Conservation (phyloP, 169 alveolate genomes). For the Prorocentrum cordatum region DNA sequence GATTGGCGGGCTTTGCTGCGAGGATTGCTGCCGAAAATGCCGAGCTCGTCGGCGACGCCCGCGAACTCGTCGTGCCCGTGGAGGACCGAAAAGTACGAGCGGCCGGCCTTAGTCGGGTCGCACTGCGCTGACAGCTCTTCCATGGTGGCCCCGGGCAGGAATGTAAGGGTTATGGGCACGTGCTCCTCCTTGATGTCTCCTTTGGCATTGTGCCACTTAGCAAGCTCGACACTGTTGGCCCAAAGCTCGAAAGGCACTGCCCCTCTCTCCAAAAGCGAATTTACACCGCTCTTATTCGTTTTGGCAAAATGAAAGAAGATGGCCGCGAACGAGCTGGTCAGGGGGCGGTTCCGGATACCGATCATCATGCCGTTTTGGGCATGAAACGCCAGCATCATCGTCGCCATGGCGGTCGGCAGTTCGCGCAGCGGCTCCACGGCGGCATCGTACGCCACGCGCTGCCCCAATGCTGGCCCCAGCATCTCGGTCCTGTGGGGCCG, state of each 20-base stretch:
- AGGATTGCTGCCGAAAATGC: not conserved
- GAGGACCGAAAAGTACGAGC: not conserved
- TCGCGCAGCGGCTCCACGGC: no score
- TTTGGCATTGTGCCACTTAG: not conserved
- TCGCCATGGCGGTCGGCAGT: no score
- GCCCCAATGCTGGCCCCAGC: no score
- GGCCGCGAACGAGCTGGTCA: not conserved
- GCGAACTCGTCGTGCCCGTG: conserved; percentile 10
- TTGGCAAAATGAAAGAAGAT: not conserved
- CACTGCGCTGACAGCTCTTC: conserved; percentile 1
- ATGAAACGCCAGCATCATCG: no score
- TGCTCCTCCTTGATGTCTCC: not conserved
- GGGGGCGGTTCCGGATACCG: no score
- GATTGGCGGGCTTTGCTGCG: not conserved
- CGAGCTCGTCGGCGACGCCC: not conserved
- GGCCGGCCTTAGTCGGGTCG: not conserved
- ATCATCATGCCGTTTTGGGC: no score
- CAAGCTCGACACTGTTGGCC: not conserved
- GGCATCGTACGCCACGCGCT: no score
- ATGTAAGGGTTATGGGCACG: not conserved
- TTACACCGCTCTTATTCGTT: not conserved
- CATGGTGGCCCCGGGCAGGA: not conserved
- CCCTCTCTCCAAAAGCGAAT: not conserved
- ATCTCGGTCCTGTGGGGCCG: no score
- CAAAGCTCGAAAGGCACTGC: not conserved